Conservation (phyloP, 495 filamentous ascomycete genomes). For the Neurospora terricola region DNA sequence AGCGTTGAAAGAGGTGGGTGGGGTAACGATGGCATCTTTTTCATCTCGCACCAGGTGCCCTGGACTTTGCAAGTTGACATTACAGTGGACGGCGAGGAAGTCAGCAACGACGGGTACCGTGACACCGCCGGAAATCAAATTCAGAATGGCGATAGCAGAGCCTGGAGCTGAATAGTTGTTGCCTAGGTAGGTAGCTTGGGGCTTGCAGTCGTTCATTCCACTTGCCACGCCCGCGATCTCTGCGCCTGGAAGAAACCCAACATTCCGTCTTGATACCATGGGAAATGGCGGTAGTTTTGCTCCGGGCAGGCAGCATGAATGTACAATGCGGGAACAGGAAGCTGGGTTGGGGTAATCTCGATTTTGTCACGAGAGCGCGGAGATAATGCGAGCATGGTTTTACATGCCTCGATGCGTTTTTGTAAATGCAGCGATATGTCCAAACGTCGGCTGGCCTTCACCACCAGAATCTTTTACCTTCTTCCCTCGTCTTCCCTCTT, state of each 20-base stretch:
- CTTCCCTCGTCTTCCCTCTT: background rate
- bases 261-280: too few species aligned
- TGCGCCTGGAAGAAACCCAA: background rate
- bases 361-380: rapidly evolving
- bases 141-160: too few species aligned
- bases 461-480: background rate
- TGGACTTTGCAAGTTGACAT: background rate
- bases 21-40: background rate
- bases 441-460: background rate
- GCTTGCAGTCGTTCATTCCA: too few species aligned
- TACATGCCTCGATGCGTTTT: background rate
- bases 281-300: background rate
- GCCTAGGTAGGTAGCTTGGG: too few species aligned
- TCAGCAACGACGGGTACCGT: too few species aligned
- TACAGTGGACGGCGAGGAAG: too few species aligned
- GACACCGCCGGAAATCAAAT: too few species aligned
- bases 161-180: too few species aligned
- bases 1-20: background rate
- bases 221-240: background rate
- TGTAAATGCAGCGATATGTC: background rate
- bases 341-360: background rate
- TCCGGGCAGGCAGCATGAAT: background rate
- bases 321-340: background rate
- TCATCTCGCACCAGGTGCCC: background rate
- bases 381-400: background rate